Percentiles rank a stretch among this genome's conserved stretches.
phyloP scores from a whole-genome alignment of 148 eudicot genomes.

The Rhododendron molle region DNA sequence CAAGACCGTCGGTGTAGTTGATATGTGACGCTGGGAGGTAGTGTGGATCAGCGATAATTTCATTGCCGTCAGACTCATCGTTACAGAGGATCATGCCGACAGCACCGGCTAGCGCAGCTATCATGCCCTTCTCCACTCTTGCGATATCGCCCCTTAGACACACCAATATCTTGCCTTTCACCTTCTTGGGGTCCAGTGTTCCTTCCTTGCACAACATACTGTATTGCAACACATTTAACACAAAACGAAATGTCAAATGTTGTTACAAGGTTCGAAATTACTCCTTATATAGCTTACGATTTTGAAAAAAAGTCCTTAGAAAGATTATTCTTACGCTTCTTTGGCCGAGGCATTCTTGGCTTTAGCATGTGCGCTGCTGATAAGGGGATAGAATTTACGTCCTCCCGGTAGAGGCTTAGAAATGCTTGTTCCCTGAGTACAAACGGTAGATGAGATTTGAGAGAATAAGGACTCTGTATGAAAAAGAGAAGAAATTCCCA shows the following conservation, averaged over 20 bases:
- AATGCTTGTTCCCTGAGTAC: conserved; percentile 45
- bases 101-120: conserved; percentile 53
- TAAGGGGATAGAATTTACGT: conserved; percentile 30
- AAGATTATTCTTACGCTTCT: conserved; percentile 40
- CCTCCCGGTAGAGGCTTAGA: conserved; percentile 28
- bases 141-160: conserved; percentile 49
- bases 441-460: not conserved
- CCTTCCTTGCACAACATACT: conserved; percentile 38
- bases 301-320: not conserved
- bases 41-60: conserved; percentile 44
- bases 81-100: conserved; percentile 68
- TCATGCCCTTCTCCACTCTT: conserved; percentile 44
- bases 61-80: conserved; percentile 32
- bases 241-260: no score
- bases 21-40: conserved; percentile 57
- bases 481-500: no score
- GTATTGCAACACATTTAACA: not conserved
- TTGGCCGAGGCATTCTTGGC: conserved; percentile 29
- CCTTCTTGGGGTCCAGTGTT: conserved; percentile 54
- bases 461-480: no score
- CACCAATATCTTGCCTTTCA: conserved; percentile 61
- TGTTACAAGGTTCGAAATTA: not conserved
- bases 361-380: conserved; percentile 40
- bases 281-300: not conserved
- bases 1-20: conserved; percentile 40